Conservation (phyloP, 495 filamentous ascomycete species). For the Tuber brumale region DNA sequence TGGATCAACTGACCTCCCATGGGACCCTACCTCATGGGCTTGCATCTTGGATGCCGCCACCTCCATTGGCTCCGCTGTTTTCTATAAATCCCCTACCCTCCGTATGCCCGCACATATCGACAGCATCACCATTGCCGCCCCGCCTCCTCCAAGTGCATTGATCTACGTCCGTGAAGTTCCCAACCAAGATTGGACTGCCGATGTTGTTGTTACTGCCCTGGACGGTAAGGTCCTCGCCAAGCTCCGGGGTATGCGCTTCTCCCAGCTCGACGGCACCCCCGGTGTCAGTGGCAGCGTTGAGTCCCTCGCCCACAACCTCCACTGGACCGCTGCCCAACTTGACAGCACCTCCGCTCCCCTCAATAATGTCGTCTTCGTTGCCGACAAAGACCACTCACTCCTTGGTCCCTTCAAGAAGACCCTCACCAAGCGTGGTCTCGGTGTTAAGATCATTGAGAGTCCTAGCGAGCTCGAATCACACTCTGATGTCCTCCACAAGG, state of each 20-base stretch:
- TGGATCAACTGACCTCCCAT: slow-evolving; percentile 27
- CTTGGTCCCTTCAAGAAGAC: slow-evolving; percentile 22
- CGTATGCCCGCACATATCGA: slow-evolving; percentile 47
- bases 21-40: slow-evolving; percentile 46
- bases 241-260: slow-evolving; percentile 44
- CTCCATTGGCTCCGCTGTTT: slow-evolving; percentile 48
- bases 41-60: slow-evolving; percentile 48
- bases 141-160: background rate
- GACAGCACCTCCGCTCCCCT: slow-evolving; percentile 38
- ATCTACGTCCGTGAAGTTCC: slow-evolving; percentile 39
- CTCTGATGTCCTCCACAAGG: slow-evolving; percentile 6
- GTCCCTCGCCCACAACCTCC: slow-evolving; percentile 43
- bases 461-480: slow-evolving; percentile 11
- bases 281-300: slow-evolving; percentile 38
- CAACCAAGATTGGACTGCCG: slow-evolving; percentile 8
- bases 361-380: slow-evolving; percentile 36
- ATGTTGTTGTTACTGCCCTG: slow-evolving; percentile 35
- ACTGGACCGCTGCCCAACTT: slow-evolving; percentile 42
- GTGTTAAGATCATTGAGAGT: slow-evolving; percentile 11
- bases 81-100: slow-evolving; percentile 44
- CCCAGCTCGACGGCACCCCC: slow-evolving; percentile 44
- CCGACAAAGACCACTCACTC: slow-evolving; percentile 11
- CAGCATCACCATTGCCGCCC: slow-evolving; percentile 26
- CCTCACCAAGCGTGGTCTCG: slow-evolving; percentile 2
- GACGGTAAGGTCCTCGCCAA: slow-evolving; percentile 39